Evolutionary conservation across 768 basidiomycete genomes (phyloP), one percentile per base, ranked within the genome.

Genomic region (Amanita pallidorosea): DNA sequence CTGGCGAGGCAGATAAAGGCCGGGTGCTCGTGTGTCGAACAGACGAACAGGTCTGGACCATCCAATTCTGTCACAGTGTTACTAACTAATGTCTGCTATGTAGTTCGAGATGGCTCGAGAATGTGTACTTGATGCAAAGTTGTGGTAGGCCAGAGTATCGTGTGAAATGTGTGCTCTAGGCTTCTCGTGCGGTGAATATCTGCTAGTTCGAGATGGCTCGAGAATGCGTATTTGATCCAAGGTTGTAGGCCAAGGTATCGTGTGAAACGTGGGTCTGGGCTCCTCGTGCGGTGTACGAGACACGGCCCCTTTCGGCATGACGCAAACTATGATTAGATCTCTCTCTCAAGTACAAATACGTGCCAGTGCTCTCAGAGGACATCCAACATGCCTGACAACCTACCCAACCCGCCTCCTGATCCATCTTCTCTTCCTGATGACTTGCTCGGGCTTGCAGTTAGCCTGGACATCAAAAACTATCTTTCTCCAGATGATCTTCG

Each of bases 361-460:
- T 18, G 9, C 11, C 13, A 18, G 11, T 41, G n/a, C 22, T 22
- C 12, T 11, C 22, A 9, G 18, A 20, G 2, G 4, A 22, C 40
- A 41, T 3, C 54, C 37, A 59, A 47, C 47, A 83, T 85, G 83
- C 25, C 41, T 35, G 5, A 11, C 9, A 35, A 34, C 11, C 41
- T 5, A 6, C 71, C 83, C 37, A 85, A 85, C 55, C 84, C 87
- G 3, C 78, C 82, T 46, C 70, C 87, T 4, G 85, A 85, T 51
- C 67, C 79, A 1, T 88, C 87, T 31, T 73, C 69, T 25, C 74
- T 90, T 37, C 77, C 85, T 0, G 77, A 83, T 34, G 64, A 73
- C 11, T 58, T 85, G 45, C 68, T 78, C 17, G 63, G 79, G 18
- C 70, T 69, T 45, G 64, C 71, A 3, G 73, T 81, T 42, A 60